phyloP scores from a whole-genome alignment of 75 land plant species.

The Gnetum montanum region DNA sequence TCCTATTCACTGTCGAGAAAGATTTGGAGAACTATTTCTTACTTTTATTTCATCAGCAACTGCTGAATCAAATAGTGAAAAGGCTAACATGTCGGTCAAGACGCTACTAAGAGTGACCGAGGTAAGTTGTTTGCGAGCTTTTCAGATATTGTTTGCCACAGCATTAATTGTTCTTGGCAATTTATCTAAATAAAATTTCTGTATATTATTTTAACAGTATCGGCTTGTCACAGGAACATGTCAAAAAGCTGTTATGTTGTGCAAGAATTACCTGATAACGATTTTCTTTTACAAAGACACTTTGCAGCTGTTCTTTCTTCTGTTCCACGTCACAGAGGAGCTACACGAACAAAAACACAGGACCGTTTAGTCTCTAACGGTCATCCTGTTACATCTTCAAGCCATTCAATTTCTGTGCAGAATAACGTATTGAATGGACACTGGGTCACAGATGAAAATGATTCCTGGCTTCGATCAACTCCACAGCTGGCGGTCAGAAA shows the following conservation, averaged over 20 bases:
- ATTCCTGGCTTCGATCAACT: no score
- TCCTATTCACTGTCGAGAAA: conserved; percentile 86
- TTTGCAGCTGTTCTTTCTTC: conserved; percentile 65
- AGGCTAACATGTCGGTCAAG: conserved; percentile 42
- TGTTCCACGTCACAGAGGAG: conserved; percentile 43
- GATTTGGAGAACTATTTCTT: conserved; percentile 78
- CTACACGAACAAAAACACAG: no score
- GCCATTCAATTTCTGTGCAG: no score
- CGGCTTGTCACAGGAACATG: conserved; percentile 56
- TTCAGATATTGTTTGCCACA: not conserved
- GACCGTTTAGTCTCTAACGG: no score
- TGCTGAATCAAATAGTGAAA: conserved; percentile 46
- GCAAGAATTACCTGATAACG: conserved; percentile 61
- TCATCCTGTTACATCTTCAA: no score
- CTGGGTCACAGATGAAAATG: no score
- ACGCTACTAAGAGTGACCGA: conserved; percentile 83
- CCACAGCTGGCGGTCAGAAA: no score
- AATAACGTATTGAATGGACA: no score
- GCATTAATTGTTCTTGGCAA: not conserved
- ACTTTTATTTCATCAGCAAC: conserved; percentile 42
- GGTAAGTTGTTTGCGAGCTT: no score
- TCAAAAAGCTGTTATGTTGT: conserved; percentile 51
- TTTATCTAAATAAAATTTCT: no score
- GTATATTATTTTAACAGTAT: not conserved
- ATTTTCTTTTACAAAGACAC: conserved; percentile 81